These are phyloP conservation scores for Ricinus communis DNA, from an alignment of 345 rosid species.

Conservation along the genomic window DNA sequence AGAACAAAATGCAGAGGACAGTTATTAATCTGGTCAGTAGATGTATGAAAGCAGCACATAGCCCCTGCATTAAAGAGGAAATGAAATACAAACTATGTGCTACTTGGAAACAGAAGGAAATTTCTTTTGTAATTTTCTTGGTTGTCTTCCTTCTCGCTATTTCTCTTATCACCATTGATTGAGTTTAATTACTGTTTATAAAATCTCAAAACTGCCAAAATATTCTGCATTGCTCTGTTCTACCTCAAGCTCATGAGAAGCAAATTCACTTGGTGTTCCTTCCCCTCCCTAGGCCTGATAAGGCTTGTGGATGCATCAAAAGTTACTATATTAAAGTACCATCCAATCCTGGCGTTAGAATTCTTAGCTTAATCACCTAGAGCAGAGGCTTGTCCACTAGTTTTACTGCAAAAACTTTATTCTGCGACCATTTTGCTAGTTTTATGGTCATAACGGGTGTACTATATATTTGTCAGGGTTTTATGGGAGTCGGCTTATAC, in stretches of 20 bases:
- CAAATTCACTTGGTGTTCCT: no score
- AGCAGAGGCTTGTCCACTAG: not conserved
- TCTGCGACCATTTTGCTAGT: no score
- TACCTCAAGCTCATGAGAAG: not conserved
- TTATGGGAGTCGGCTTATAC: no score
- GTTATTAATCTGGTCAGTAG: slow-evolving; percentile 10
- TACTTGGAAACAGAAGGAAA: slow-evolving; percentile 16
- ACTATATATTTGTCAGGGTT: no score
- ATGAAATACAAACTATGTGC: slow-evolving; percentile 23
- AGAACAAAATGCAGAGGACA: slow-evolving; percentile 1
- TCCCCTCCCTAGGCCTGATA: no score
- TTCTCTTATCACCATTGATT: not conserved
- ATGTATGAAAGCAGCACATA: slow-evolving; percentile 19
- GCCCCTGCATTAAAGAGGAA: slow-evolving; percentile 14
- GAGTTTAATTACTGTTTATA: not conserved
- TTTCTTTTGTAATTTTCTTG: not conserved
- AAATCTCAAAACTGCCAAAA: not conserved
- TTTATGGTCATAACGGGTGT: no score
- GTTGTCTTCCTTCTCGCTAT: slow-evolving; percentile 2
- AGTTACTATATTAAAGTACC: no score
- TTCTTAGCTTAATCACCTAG: not conserved
- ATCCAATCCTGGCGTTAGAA: not conserved
- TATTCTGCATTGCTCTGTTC: not conserved
- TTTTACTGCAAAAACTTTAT: not conserved
- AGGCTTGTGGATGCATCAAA: not conserved